Base-by-base conservation (phyloP, 257 asterid species). In the Datura wrightii region DNA sequence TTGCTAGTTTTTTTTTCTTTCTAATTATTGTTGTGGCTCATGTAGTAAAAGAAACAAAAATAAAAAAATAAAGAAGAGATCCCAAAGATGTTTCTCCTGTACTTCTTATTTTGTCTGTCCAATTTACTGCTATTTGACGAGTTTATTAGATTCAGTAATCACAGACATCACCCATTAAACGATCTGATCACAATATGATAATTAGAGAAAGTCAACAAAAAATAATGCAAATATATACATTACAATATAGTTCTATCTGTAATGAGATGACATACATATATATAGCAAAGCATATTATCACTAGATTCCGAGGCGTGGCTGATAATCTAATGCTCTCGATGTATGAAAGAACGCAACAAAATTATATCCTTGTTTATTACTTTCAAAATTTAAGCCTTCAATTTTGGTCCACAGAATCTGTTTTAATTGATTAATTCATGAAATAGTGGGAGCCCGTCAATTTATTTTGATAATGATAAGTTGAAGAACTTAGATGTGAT, bases 41-140 rank as follows among this genome's bases (percentile, higher is more conserved):
- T 89, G 82, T 69, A 85, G 86, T 82, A 65, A 84, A 86, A 82
- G 65, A 66, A 24, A 83, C 46, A n/a, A 66, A 86, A 15, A 86
- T 2, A 2, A 52, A 13, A 10, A 39, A 52, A 71, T 34, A 66
- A 41, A 42, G 2, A 71, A 24, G 0, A 52, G 3, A 48, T 37
- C 19, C 8, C 65, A 2, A 62, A 70, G 5, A 52, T 78, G 82
- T 34, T 8, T 52, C 8, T 76, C 42, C 34, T 31, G 59, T 31
- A 52, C 16, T 15, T 78, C 18, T 76, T 76, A 14, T 78, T 24
- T 78, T 78, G 63, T 78, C n/a, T 76, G 13, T 78, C 48, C 62
- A 52, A 52, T 31, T 78, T 78, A 52, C 31, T 78, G 16, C 34
- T 15, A 34, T 66, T 72, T 19, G 42, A 72, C 39, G 19, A 46